Evolutionary conservation across 495 filamentous ascomycete genomes (phyloP), one percentile per base, ranked within the genome.

Genomic region (Mycothermus thermophilus): DNA sequence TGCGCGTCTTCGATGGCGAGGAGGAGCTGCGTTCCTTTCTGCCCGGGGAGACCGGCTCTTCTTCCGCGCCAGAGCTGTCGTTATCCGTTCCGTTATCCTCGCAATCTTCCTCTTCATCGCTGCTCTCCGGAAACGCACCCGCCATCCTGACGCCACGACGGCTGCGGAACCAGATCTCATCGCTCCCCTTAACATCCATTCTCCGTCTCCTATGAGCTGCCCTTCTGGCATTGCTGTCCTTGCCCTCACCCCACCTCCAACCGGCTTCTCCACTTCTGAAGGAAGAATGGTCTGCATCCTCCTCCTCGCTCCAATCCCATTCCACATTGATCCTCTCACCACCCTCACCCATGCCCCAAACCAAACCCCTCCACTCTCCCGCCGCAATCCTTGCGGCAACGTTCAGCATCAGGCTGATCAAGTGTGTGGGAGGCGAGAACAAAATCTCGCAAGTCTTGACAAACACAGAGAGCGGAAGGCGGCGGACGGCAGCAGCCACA

Each of bases 301-400:
- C 58, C 14, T 51, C 63, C 18, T 70, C 69, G 2, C 57, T 63
- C 32, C 59, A 66, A 37, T 75, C 69, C 71, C 71, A 75, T 20
- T 64, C 53, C 7, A 69, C 67, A 2, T 63, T 60, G 14, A 74
- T 69, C 45, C 48, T 47, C 37, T 71, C 64, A 4, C 66, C 69
- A 12, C 44, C 36, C 37, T 71, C 67, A 9, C 57, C 60, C 19
- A 52, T 43, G 5, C 66, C 68, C 23, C 63, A 64, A 2, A 70
- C 50, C 7, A 69, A 30, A 12, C 67, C 70, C 21, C 60, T 51
- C 66, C 68, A 69, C 42, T 72, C 69, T 4, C 75, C 80, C 14
- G 76, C 71, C 0, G 73, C 67, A 41, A 92, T 81, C 24, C 70
- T 72, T 0, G 80, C 75, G 2, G 85, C 82, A 19, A 93, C 80